phyloP scores from a whole-genome alignment of 1,284 basidiomycete genomes.

The Athelia sp. region DNA sequence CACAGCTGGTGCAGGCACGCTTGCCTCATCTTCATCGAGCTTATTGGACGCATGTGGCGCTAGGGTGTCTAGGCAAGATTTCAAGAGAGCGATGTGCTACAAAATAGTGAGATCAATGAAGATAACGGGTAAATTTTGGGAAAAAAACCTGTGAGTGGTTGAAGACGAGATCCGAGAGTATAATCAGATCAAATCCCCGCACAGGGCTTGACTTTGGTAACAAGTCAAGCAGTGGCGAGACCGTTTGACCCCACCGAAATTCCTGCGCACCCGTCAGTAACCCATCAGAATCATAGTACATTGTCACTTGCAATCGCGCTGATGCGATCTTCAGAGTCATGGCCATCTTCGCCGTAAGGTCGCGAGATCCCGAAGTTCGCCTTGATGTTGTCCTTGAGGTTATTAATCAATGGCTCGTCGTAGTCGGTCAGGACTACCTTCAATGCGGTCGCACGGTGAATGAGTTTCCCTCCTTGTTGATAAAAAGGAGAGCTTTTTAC shows the following conservation, averaged over 20 bases:
- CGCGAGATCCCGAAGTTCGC: constrained; percentile 44
- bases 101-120: constrained; percentile 3
- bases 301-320: neutral
- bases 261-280: constrained; percentile 43
- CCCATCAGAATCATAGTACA: neutral
- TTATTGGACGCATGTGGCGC: constrained; percentile 8
- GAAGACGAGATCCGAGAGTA: constrained; percentile 91
- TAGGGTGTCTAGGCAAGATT: constrained; percentile 60
- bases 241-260: constrained; percentile 85
- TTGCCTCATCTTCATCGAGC: neutral
- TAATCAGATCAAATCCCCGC: constrained; percentile 69
- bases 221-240: constrained; percentile 45
- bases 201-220: constrained; percentile 20
- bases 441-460: too few species aligned
- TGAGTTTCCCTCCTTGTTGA: neutral
- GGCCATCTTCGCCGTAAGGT: constrained; percentile 26
- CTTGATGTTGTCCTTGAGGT: constrained; percentile 69
- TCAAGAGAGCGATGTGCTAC: constrained; percentile 80
- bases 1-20: constrained; percentile 43
- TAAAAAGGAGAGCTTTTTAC: constrained; percentile 25
- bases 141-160: constrained; percentile 72
- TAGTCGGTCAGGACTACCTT: constrained; percentile 90
- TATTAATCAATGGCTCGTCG: constrained; percentile 75
- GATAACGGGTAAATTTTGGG: neutral
- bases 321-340: constrained; percentile 42